A percentile compares a stretch with the other conserved stretches of the same genome.
phyloP scores from a whole-genome alignment of 768 basidiomycete genomes.

The Tylopilus plumbeoviolaceoides region DNA sequence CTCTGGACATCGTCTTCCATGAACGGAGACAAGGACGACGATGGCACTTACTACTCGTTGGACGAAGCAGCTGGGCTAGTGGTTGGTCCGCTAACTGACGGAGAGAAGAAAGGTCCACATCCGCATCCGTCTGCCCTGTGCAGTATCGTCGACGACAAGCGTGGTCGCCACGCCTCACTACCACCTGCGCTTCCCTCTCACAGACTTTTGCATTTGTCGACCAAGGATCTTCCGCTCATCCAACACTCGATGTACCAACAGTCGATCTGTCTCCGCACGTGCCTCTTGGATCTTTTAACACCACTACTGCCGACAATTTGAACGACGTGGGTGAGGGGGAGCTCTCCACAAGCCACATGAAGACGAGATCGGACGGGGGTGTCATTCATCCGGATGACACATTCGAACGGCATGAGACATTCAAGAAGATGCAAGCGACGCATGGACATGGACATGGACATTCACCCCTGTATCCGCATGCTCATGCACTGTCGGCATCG shows the following conservation, averaged over 20 bases:
- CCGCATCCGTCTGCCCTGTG: neutral
- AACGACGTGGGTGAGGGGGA: neutral
- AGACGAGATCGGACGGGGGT: conserved; percentile 13
- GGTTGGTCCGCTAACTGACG: conserved; percentile 40
- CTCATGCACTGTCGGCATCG: neutral
- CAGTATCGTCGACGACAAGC: neutral
- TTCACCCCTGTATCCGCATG: no score
- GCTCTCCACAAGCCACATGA: conserved; percentile 1
- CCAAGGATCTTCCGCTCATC: conserved; percentile 55
- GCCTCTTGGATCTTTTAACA: neutral
- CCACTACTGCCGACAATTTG: neutral
- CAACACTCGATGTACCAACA: conserved; percentile 30
- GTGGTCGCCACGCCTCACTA: neutral
- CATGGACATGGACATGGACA: no score
- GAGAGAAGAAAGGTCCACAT: neutral
- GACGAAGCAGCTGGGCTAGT: conserved; percentile 82
- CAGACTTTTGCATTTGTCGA: conserved; percentile 15
- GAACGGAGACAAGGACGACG: conserved; percentile 30
- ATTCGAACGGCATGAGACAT: no score
- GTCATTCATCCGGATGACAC: no score
- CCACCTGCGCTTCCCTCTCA: conserved; percentile 13
- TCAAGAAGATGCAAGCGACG: no score
- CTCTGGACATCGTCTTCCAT: conserved; percentile 6
- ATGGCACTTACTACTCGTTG: conserved; percentile 32
- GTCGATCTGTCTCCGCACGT: conserved; percentile 2